These are phyloP conservation scores for Silene coronaria DNA, from an alignment of 179 eudicot species.

Conservation along the genomic window DNA sequence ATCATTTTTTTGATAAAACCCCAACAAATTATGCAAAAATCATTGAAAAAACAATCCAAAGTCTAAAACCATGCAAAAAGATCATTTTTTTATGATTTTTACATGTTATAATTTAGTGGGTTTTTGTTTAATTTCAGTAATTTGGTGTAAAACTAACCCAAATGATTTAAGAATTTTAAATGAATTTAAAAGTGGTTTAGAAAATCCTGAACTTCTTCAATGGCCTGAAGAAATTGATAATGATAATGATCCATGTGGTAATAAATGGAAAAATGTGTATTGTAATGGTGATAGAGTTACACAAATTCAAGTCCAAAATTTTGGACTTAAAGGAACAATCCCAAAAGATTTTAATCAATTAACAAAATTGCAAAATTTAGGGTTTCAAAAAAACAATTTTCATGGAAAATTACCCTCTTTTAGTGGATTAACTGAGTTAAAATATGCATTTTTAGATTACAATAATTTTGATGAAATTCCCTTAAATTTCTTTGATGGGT, in stretches of 20 bases:
- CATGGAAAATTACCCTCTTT: slow-evolving; percentile 13
- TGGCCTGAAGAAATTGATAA: slow-evolving; percentile 55
- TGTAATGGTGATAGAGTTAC: slow-evolving; percentile 14
- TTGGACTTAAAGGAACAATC: slow-evolving; percentile 8
- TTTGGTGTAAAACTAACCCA: slow-evolving; percentile 34
- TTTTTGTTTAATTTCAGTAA: slow-evolving; percentile 23
- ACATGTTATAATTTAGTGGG: slow-evolving; percentile 11
- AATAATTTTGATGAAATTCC: slow-evolving; percentile 18
- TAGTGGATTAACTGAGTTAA: slow-evolving; percentile 7
- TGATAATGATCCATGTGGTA: slow-evolving; percentile 17
- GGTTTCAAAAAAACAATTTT: slow-evolving; percentile 13
- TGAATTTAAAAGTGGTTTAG: slow-evolving; percentile 50
- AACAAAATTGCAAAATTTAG: slow-evolving; percentile 11
- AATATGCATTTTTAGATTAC: slow-evolving; percentile 11
- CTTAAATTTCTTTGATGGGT: slow-evolving; percentile 9
- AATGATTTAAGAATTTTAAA: slow-evolving; percentile 43
- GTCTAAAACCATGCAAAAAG: slow-evolving; percentile 22
- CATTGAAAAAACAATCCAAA: not conserved
- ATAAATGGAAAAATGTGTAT: slow-evolving; percentile 16
- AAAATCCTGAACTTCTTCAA: slow-evolving; percentile 56
- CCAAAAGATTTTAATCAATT: slow-evolving; percentile 14
- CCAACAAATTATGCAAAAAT: slow-evolving; percentile 10
- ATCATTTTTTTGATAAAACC: not conserved
- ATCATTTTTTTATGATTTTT: slow-evolving; percentile 2
- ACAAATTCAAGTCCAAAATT: slow-evolving; percentile 12